These are phyloP conservation scores for Allium sativum DNA, from an alignment of 106 monocot genomes.

Conservation along the genomic window DNA sequence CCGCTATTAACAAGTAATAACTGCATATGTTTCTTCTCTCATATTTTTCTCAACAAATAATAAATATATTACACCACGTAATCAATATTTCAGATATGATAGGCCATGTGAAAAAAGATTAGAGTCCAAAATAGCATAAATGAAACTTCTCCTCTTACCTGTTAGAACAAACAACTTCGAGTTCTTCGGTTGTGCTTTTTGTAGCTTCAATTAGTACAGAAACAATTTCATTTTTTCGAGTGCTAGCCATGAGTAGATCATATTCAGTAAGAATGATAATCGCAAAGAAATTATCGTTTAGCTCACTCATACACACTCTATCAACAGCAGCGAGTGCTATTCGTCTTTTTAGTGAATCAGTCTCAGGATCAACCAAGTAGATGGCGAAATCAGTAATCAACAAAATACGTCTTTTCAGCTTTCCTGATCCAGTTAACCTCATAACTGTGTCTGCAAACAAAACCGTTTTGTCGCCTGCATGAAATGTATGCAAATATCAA, in stretches of 20 bases:
- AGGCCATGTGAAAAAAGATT: not conserved
- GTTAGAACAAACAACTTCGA: slow-evolving; percentile 54
- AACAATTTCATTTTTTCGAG: slow-evolving; percentile 69
- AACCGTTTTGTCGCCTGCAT: slow-evolving; percentile 68
- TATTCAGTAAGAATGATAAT: slow-evolving; percentile 84
- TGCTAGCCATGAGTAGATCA: slow-evolving; percentile 89
- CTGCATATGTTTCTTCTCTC: too few relatives aligned
- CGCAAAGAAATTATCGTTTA: slow-evolving; percentile 85
- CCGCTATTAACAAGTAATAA: not conserved
- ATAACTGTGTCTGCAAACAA: slow-evolving; percentile 87
- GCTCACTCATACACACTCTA: slow-evolving; percentile 55
- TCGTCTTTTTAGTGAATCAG: slow-evolving; percentile 60
- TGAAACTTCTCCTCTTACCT: slow-evolving; percentile 23
- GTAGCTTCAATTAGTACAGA: slow-evolving; percentile 57
- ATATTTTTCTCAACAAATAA: not conserved
- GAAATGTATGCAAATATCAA: too few relatives aligned
- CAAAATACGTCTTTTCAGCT: slow-evolving; percentile 73
- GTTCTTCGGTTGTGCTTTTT: slow-evolving; percentile 41
- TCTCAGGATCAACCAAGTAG: slow-evolving; percentile 75
- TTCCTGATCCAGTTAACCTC: slow-evolving; percentile 85
- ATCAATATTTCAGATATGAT: not conserved
- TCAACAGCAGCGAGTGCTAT: slow-evolving; percentile 77
- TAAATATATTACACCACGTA: not conserved
- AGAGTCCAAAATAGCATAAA: not conserved
- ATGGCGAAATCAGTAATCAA: slow-evolving; percentile 83